Conservation (phyloP, 768 basidiomycete species). For the Udeniomyces megalosporus region DNA sequence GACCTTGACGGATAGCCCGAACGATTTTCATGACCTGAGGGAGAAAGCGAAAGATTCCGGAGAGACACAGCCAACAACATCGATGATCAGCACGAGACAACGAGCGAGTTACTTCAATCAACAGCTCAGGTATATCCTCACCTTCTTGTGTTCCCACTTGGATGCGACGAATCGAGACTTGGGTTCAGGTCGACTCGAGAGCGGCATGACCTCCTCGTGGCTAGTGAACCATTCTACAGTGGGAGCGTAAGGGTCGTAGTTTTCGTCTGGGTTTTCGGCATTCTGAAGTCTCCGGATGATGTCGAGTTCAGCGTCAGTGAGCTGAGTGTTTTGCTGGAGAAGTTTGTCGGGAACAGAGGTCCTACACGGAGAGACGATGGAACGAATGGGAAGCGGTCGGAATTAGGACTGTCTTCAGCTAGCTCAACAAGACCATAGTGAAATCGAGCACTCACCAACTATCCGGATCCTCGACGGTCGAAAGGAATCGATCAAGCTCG, state of each 20-base stretch:
- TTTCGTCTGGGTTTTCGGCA: conserved; percentile 76
- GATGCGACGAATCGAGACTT: conserved; percentile 93
- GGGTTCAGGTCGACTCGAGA: conserved; percentile 80
- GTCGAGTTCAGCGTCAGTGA: conserved; percentile 81
- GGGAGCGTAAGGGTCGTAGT: conserved; percentile 82
- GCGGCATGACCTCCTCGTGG: conserved; percentile 82
- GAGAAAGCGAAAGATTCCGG: background rate
- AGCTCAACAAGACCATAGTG: background rate
- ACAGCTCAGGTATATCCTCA: conserved; percentile 24
- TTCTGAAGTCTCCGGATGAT: conserved; percentile 81
- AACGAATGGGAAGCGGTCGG: background rate
- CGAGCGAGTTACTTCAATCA: too few species aligned
- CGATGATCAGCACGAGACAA: background rate
- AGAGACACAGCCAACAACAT: background rate
- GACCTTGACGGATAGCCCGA: conserved; percentile 88
- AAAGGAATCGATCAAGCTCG: conserved; percentile 89
- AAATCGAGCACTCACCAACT: conserved; percentile 47
- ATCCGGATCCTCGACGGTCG: conserved; percentile 78
- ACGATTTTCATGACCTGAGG: conserved; percentile 95
- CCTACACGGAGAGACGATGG: conserved; percentile 35
- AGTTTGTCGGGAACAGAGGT: conserved; percentile 84
- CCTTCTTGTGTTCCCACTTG: conserved; percentile 99
- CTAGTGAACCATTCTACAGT: conserved; percentile 92
- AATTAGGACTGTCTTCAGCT: background rate
- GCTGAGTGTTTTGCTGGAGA: conserved; percentile 63